Evolutionary conservation across 2,329 filamentous ascomycete species (phyloP), one percentile per base, ranked within the genome.

Genomic region (Cladophialophora bantiana): DNA sequence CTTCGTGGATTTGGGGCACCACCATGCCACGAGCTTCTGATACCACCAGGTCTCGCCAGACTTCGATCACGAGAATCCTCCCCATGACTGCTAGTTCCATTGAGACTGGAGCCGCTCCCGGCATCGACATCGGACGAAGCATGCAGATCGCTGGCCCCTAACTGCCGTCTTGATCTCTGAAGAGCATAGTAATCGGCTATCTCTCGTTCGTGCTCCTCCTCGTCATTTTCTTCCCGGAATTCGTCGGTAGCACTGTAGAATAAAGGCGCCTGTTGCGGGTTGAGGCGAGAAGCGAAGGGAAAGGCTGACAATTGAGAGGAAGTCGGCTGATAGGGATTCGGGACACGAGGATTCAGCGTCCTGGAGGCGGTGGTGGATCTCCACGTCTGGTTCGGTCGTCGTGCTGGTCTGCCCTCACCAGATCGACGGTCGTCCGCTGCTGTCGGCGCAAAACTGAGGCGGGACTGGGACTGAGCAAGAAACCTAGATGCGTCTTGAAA

Each of bases 161-260:
- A 94, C 66, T 97, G 92, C 55, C 94, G 87, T 72, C 95, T 87
- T 71, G 94, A 98, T 73, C 90, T 87, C 78, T 98, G 94, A 65
- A 99, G 83, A 5, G 94, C 94, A 79, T 94, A 96, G 72, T 95
- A 89, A 79, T 98, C 95, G n/a, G 93, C 93, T 38, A 94, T 92
- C 76, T 98, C 94, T 62, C 93, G 84, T 73, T 96, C 92, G 73
- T 92, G 89, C 78, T 97, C 93, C 73, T 92, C 90, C 77, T 95
- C 94, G 68, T 98, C 94, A 70, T 97, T 94, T 75, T 96, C 92
- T 78, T 97, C 94, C 68, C 91, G 89, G 71, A 96, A 95, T 75
- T 96, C 93, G 77, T 97, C 93, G 15, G 93, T 87, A 4, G 92
- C 89, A 75, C 93, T 96, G 79, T 95, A 93, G 78, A 99, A 98